Evolutionary conservation across 805 yeast species (phyloP), one percentile per base, ranked within the genome.

Genomic region (Priceomyces medius): DNA sequence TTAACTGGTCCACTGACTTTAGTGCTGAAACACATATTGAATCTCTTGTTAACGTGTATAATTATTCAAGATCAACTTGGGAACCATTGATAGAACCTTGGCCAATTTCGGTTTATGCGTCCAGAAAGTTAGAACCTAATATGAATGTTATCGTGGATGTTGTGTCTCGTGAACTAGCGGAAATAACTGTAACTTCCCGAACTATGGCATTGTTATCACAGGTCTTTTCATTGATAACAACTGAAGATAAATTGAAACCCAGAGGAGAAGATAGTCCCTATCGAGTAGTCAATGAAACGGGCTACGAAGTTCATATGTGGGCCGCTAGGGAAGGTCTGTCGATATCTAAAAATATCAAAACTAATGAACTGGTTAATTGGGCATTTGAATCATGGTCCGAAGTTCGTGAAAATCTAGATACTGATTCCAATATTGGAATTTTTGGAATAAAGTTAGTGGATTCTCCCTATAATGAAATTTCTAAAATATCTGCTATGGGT

Each of bases 301-400:
- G 97, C 0, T 76, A 76, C 46, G 82, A 82, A 42, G 44, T 91
- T n/a, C 79, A 81, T 37, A 77, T 93, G 0, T 90, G 97, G 97
- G 75, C 81, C n/a, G 87, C 85, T 37, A 71, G 64, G 7, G 44
- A 46, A 1, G 48, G 40, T 18, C 41, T 37, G 1, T 38, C 26
- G n/a, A 38, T 35, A 8, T 49, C 60, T 41, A 68, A 73, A 0
- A 28, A 52, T 0, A 55, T 86, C 12, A 60, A 66, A 29, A 71
- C 80, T 38, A 76, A 77, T 1, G 79, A 76, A 4, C 60, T 63
- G 3, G 58, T 78, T 3, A 84, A 87, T 1, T 93, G 98, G 97
- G 81, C 89, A 31, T 95, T 95, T 67, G 96, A 90, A 54, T 97
- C 91, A 56, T 93, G 98, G 97, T 74, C 87, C 46, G 74, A 74